phyloP scores from a whole-genome alignment of 2,329 filamentous ascomycete species.

The Fusarium sterilihyphosum region DNA sequence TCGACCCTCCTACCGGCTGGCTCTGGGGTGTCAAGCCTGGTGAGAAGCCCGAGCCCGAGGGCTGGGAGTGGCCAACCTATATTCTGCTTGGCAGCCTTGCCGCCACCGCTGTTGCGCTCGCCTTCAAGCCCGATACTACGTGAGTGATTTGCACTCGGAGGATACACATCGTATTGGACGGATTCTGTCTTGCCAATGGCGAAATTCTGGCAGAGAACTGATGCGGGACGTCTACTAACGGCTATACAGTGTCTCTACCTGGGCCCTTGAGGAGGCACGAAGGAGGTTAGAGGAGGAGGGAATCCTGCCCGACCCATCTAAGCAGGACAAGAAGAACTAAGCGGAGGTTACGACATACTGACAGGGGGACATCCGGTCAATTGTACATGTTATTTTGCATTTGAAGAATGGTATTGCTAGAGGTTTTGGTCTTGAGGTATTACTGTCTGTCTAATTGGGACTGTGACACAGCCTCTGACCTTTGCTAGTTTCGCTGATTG shows the following conservation, averaged over 20 bases:
- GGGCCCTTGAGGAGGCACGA: conserved; percentile 96
- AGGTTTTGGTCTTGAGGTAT: conserved; percentile 33
- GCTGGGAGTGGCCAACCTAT: conserved; percentile 90
- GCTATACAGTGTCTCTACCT: conserved; percentile 88
- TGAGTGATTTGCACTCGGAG: conserved; percentile 63
- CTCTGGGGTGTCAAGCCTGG: conserved; percentile 94
- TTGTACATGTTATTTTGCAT: conserved; percentile 38
- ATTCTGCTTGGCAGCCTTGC: conserved; percentile 84
- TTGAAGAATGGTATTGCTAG: conserved; percentile 43
- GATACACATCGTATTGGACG: not conserved
- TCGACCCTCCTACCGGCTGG: conserved; percentile 91
- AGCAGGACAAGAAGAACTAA: conserved; percentile 65
- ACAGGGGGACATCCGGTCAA: conserved; percentile 25
- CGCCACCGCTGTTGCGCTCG: conserved; percentile 81
- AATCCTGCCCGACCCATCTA: conserved; percentile 81
- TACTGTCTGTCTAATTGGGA: conserved; percentile 22
- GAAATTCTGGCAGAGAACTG: conserved; percentile 3
- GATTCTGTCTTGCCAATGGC: not conserved
- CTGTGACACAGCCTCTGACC: conserved; percentile 12
- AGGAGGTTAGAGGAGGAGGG: conserved; percentile 96
- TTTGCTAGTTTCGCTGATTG: conserved; percentile 19
- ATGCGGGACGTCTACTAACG: conserved; percentile 41
- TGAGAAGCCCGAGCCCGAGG: conserved; percentile 95
- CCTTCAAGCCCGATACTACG: conserved; percentile 99
- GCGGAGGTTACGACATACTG: conserved; percentile 23